A percentile compares a stretch with the other conserved stretches of the same genome.
phyloP scores from a whole-genome alignment of 768 basidiomycete genomes.

The Hygrocybe punicea region DNA sequence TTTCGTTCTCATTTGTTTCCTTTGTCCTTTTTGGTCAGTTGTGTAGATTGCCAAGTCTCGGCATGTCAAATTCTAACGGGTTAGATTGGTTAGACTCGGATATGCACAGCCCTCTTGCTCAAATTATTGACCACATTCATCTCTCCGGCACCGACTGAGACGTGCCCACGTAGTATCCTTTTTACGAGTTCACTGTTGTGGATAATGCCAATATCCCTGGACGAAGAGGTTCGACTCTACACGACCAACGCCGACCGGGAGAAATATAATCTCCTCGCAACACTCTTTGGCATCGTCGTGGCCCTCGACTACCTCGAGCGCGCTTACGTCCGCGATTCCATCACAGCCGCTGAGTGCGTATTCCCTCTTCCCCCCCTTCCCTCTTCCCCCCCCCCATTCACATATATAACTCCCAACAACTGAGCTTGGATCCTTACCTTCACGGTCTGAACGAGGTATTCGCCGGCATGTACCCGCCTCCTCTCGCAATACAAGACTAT shows the following conservation, averaged over 20 bases:
- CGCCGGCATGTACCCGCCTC: slow-evolving; percentile 91
- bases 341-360: slow-evolving; percentile 85
- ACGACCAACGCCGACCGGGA: slow-evolving; percentile 87
- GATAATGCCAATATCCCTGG: slow-evolving; percentile 48
- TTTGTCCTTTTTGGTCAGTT: too few species aligned
- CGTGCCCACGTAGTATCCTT: too few species aligned
- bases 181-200: too few species aligned
- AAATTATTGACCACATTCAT: too few species aligned
- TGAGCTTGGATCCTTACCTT: too few species aligned
- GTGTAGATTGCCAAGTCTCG: too few species aligned
- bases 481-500: slow-evolving; percentile 97
- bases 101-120: too few species aligned
- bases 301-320: slow-evolving; percentile 92
- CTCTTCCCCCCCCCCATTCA: slow-evolving; percentile 17
- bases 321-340: slow-evolving; percentile 91
- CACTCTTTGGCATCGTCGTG: slow-evolving; percentile 88
- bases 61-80: too few species aligned
- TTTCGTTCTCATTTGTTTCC: too few species aligned
- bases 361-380: slow-evolving; percentile 18
- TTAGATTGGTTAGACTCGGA: too few species aligned
- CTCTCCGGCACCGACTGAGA: too few species aligned
- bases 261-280: slow-evolving; percentile 81
- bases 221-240: slow-evolving; percentile 90
- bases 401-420: too few species aligned
- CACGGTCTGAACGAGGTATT: slow-evolving; percentile 81